Evolutionary conservation across 257 asterid genomes (phyloP).

Genomic region (Solanum lignicaule): DNA sequence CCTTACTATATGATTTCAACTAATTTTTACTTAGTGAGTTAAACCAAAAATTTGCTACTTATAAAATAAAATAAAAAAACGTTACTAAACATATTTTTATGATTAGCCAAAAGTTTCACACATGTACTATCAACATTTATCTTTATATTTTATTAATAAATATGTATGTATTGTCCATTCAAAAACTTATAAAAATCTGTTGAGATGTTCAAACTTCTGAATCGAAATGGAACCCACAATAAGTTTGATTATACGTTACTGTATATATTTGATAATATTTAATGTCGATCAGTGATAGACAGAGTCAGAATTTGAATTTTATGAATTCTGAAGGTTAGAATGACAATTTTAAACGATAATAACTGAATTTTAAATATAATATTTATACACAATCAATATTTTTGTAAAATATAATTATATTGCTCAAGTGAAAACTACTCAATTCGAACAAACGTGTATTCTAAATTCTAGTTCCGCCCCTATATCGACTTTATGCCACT

Average conservation of each 20-base stretch:
- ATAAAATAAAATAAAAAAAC: neutral
- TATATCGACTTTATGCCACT: neutral
- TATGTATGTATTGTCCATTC: neutral
- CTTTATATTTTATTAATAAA: neutral
- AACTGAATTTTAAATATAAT: neutral
- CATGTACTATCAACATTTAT: neutral
- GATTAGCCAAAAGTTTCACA: neutral
- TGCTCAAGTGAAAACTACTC: neutral
- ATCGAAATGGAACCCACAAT: neutral
- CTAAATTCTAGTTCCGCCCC: neutral
- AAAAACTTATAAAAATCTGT: neutral
- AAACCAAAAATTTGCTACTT: neutral
- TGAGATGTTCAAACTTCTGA: neutral
- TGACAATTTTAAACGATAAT: neutral
- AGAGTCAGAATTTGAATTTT: rapidly evolving
- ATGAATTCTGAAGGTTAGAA: neutral
- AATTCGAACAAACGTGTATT: neutral
- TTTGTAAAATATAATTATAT: too few species aligned
- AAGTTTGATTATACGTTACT: neutral
- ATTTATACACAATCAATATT: neutral
- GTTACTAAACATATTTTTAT: neutral
- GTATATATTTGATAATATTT: neutral
- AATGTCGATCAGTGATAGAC: neutral
- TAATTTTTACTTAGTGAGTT: neutral
- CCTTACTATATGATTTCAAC: neutral